Base-by-base conservation (phyloP, 2,329 filamentous ascomycete genomes). In the Aspergillus sp. region DNA sequence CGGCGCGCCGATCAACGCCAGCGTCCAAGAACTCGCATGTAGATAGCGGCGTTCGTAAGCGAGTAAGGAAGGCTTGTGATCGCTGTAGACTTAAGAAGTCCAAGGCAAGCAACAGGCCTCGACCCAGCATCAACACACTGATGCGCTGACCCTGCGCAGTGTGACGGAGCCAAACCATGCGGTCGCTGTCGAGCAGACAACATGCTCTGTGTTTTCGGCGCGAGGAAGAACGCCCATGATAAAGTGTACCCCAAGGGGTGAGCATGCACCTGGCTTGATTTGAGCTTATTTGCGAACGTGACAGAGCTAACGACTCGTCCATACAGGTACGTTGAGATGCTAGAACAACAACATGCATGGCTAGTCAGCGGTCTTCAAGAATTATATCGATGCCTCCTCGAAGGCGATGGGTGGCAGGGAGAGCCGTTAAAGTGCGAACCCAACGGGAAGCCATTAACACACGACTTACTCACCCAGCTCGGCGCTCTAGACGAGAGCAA, bases 211-310 rank as follows among this genome's bases (percentile, higher is more conserved):
- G 82, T 86, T 4, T 88, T 86, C 72, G 85, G 85, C 33, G 84
- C 87, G 68, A 77, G 85, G 55, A 88, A 87, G 71, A 87, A 86
- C 77, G 82, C 82, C 6, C 84, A 86, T 65, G 85, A 88, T 72
- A 87, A 87, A 71, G 82, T 86, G 47, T 87, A 87, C 70, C 85
- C 85, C n/a, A 88, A 87, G 75, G 85, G 85, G 81, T 87, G 72
- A 75, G 80, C 71, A 49, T 61, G 49, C 63, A 51, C 59, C 57
- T 57, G 44, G 54, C 34, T 49, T 50, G 27, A 49, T 5, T 30
- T 46, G 57, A n/a, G n/a, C n/a, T 42, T 42, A 41, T 34, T 57
- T 58, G 49, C 8, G 45, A 34, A 27, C 30, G 37, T 30, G n/a
- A 20, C 20, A 41, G 34, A 27, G 33, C 53, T 61, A 37, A 56